These are phyloP conservation scores for Isoetes engelmannii DNA, from an alignment of 83 land plant genomes.

Conservation along the genomic window DNA sequence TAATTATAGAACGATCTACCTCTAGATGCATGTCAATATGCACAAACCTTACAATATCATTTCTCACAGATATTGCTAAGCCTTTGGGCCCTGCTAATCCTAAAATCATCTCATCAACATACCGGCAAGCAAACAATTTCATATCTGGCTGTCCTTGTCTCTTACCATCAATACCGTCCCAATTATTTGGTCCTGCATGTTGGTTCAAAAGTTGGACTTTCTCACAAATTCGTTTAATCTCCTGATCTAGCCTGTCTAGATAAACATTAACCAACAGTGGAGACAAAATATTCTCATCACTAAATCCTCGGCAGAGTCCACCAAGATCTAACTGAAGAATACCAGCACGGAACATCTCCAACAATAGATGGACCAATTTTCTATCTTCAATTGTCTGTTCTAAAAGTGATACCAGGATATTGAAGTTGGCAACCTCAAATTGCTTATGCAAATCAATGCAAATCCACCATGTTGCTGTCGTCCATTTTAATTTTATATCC, in stretches of 20 bases:
- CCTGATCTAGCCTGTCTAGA: slow-evolving; percentile 47
- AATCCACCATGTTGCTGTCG: slow-evolving; percentile 68
- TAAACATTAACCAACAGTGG: slow-evolving; percentile 50
- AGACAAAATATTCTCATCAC: slow-evolving; percentile 42
- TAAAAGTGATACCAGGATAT: slow-evolving; percentile 27
- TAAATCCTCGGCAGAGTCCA: slow-evolving; percentile 43
- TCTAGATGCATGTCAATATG: slow-evolving; percentile 41
- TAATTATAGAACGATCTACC: slow-evolving; percentile 44
- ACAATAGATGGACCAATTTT: slow-evolving; percentile 30
- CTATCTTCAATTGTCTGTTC: slow-evolving; percentile 46
- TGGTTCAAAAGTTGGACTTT: slow-evolving; percentile 21
- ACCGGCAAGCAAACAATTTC: slow-evolving; percentile 53
- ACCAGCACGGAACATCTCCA: slow-evolving; percentile 33
- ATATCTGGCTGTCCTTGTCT: slow-evolving; percentile 14
- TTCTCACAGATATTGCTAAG: slow-evolving; percentile 37
- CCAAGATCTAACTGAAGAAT: slow-evolving; percentile 43
- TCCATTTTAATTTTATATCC: slow-evolving; percentile 38
- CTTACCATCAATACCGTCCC: slow-evolving; percentile 2
- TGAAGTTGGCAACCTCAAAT: slow-evolving; percentile 31
- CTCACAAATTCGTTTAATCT: slow-evolving; percentile 32
- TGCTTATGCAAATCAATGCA: slow-evolving; percentile 26
- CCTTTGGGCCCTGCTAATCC: slow-evolving; percentile 50
- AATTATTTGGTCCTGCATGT: neutral
- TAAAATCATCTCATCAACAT: slow-evolving; percentile 61
- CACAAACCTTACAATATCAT: slow-evolving; percentile 26